Conservation (phyloP, 2,329 filamentous ascomycete genomes). For the Xylariaceae sp. region DNA sequence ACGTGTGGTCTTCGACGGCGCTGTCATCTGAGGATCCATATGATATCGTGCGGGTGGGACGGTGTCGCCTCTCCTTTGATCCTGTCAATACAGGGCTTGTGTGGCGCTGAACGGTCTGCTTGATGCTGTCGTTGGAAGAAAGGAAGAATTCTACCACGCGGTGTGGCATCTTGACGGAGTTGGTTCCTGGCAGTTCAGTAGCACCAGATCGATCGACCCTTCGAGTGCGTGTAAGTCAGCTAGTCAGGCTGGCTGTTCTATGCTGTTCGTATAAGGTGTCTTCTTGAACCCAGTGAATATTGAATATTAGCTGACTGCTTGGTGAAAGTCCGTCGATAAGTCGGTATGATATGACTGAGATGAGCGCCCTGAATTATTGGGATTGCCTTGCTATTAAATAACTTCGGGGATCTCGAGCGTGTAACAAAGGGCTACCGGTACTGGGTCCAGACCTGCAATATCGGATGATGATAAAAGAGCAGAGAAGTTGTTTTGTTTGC, state of each 20-base stretch:
- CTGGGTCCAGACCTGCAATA: no score
- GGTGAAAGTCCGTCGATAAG: background rate
- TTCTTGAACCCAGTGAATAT: no score
- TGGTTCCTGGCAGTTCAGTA: background rate
- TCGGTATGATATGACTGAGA: background rate
- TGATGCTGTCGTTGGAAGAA: slow-evolving; percentile 52
- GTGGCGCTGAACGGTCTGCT: slow-evolving; percentile 36
- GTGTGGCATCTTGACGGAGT: slow-evolving; percentile 48
- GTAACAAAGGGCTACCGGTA: no score
- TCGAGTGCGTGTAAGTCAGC: background rate
- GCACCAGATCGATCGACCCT: background rate
- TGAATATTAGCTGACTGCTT: background rate
- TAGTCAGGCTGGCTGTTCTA: background rate
- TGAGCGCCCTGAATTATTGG: background rate
- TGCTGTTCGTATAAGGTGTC: background rate
- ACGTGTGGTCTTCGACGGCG: slow-evolving; percentile 31
- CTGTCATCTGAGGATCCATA: slow-evolving; percentile 38
- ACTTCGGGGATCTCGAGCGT: no score
- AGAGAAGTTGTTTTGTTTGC: no score
- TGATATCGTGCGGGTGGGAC: slow-evolving; percentile 35
- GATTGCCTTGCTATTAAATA: no score
- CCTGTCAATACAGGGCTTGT: slow-evolving; percentile 28
- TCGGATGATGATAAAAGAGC: no score
- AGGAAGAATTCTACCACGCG: slow-evolving; percentile 55
- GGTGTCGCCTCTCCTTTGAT: slow-evolving; percentile 26